These are phyloP conservation scores for Amniculicola lignicola DNA, from an alignment of 495 filamentous ascomycete genomes.

Conservation along the genomic window DNA sequence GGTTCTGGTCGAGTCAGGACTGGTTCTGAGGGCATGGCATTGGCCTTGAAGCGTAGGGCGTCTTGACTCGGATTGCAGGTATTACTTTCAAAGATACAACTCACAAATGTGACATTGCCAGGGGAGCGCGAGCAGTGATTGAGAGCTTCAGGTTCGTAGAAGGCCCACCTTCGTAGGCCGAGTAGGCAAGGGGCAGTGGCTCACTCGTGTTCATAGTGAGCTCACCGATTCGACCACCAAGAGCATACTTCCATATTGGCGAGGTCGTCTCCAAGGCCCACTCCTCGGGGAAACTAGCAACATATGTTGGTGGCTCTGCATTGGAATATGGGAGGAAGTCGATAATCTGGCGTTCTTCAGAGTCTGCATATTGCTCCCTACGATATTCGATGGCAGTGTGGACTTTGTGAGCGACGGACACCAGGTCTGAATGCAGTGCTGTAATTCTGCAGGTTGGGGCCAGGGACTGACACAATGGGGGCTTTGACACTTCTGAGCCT, in stretches of 20 bases:
- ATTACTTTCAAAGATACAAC: not conserved
- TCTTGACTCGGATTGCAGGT: constrained; percentile 5
- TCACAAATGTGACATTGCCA: constrained; percentile 1
- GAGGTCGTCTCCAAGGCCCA: not conserved
- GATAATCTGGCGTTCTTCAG: not conserved
- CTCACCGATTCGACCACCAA: constrained; percentile 1
- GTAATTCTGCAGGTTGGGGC: not conserved
- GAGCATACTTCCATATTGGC: constrained; percentile 5
- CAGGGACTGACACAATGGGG: not conserved
- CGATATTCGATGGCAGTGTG: not conserved
- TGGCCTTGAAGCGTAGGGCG: not conserved
- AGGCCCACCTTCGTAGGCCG: not conserved
- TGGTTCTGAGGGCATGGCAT: constrained; percentile 1
- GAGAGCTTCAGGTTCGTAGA: not conserved
- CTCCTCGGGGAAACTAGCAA: constrained; percentile 3
- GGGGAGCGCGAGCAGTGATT: not conserved
- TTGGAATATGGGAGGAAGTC: constrained; percentile 1
- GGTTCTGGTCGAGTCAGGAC: not conserved
- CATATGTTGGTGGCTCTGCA: not conserved
- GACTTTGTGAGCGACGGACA: not conserved
- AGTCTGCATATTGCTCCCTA: not conserved
- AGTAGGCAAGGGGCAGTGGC: constrained; percentile 4
- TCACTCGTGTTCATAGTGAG: not conserved
- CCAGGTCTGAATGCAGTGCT: not conserved
- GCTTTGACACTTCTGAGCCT: not conserved